Percentiles rank a stretch among this genome's conserved stretches.
Conservation (phyloP, 345 rosid species). For the Lepidium sativum region DNA sequence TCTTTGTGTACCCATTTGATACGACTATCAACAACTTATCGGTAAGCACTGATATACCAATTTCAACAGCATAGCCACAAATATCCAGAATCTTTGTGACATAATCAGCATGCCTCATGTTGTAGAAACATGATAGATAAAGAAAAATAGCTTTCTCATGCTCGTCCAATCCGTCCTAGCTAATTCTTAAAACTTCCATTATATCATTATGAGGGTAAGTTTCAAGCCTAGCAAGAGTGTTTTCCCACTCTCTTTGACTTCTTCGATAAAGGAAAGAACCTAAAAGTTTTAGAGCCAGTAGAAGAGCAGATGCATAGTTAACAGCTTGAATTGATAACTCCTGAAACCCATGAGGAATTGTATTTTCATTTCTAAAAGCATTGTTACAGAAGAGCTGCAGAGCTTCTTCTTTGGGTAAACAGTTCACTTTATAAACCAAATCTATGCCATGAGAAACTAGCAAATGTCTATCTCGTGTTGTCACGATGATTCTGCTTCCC, state of each 20-base stretch:
- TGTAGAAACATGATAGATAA: constrained; percentile 29
- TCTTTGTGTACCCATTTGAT: background rate
- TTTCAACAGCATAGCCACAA: constrained; percentile 17
- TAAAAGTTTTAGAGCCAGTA: constrained; percentile 34
- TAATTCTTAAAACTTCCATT: constrained; percentile 21
- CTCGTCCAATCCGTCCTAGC: constrained; percentile 32
- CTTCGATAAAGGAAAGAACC: constrained; percentile 23
- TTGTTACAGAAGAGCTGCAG: constrained; percentile 17
- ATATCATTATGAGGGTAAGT: constrained; percentile 24
- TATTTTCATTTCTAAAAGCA: constrained; percentile 11
- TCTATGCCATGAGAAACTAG: constrained; percentile 12
- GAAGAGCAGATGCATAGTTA: constrained; percentile 32
- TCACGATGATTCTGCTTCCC: constrained; percentile 26
- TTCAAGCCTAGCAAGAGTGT: constrained; percentile 19
- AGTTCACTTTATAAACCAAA: constrained; percentile 10
- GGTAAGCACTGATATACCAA: constrained; percentile 24
- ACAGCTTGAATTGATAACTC: constrained; percentile 11
- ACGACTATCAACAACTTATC: constrained; percentile 26
- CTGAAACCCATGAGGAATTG: constrained; percentile 2
- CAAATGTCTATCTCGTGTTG: constrained; percentile 26
- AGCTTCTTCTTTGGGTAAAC: constrained; percentile 19
- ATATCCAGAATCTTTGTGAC: constrained; percentile 23
- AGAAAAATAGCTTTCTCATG: constrained; percentile 29
- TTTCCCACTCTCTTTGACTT: constrained; percentile 23
- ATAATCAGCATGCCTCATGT: constrained; percentile 6